Base-by-base conservation (phyloP, 1,139 yeast genomes). In the Geotrichum macrosporum region DNA sequence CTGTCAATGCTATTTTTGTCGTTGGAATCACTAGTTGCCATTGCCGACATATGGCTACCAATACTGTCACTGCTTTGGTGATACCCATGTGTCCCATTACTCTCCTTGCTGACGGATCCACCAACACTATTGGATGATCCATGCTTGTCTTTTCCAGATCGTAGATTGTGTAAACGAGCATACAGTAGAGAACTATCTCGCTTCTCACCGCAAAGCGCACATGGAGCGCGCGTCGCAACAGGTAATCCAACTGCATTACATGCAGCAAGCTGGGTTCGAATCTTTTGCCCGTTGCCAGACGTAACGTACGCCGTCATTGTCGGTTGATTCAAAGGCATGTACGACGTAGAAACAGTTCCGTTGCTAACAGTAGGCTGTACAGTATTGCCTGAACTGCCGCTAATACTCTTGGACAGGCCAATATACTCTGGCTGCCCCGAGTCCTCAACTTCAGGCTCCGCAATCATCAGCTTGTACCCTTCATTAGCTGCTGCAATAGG, bases 401-500 rank as follows among this genome's bases (percentile, higher is more conserved):
- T 40, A 15, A 33, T 40, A 16, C 24, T 34, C 21, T 26, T 26
- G 2, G 41, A 10, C n/a, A 37, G 16, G n/a, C 33, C 36, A 15
- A 35, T 6, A 10, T 44, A 26, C 22, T 35, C 35, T n/a, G 47
- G 30, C 15, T 52, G 51, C 22, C 47, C 51, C 26, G 20, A 32
- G 9, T 21, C 32, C 4, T 51, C 37, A 22, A 53, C 51, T 10
- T 47, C 54, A 5, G 44, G 20, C 15, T 29, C 35, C 5, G 35
- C 32, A 12, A 45, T 39, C 20, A 32, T 36, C 4, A 46, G 35
- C 51, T 53, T 53, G 48, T 53, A 56, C 4, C 55, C 76, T 62
- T 87, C 95, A 58, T 86, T 87, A 31, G 84, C 75, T 0, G 92
- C 94, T 47, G 88, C 81, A 12, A 89, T 76, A 1, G 98, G 97